A percentile compares a stretch with the other conserved stretches of the same genome.
These are phyloP conservation scores for Rosellinia necatrix DNA, from an alignment of 2,329 filamentous ascomycete genomes.

Conservation along the genomic window DNA sequence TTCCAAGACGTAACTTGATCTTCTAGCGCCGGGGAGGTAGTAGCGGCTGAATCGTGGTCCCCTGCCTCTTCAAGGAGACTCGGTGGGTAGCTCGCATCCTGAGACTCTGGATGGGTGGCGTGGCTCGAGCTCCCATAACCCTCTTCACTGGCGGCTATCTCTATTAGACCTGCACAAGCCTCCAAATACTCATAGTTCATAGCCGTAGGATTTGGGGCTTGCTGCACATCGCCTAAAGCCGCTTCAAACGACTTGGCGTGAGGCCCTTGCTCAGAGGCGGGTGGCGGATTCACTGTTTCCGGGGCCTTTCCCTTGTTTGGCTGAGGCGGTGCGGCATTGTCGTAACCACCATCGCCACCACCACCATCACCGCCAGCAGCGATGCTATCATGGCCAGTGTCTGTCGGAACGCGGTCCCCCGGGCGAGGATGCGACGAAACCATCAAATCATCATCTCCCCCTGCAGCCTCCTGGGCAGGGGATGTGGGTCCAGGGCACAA, in stretches of 20 bases:
- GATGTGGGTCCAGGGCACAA: constrained; percentile 16
- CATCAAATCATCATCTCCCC: neutral
- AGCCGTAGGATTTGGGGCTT: neutral
- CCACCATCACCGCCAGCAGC: neutral
- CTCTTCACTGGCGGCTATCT: constrained; percentile 1
- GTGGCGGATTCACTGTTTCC: neutral
- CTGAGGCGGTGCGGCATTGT: neutral
- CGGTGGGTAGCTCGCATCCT: constrained; percentile 11
- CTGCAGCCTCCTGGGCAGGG: neutral
- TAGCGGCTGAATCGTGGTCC: neutral
- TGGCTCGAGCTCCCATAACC: neutral
- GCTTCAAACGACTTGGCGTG: neutral
- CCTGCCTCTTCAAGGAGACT: constrained; percentile 17
- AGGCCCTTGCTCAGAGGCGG: neutral
- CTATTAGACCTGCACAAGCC: neutral
- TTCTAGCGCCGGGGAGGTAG: neutral
- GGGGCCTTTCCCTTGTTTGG: constrained; percentile 23
- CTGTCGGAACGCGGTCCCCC: neutral
- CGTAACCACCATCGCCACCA: neutral
- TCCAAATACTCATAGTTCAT: neutral
- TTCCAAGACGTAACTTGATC: constrained; percentile 14
- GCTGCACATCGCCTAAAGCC: neutral
- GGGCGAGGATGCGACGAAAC: neutral
- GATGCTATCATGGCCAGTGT: neutral
- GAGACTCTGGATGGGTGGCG: constrained; percentile 3